phyloP scores from a whole-genome alignment of 2,329 filamentous ascomycete species.

The Reticulascus tulasneorum region DNA sequence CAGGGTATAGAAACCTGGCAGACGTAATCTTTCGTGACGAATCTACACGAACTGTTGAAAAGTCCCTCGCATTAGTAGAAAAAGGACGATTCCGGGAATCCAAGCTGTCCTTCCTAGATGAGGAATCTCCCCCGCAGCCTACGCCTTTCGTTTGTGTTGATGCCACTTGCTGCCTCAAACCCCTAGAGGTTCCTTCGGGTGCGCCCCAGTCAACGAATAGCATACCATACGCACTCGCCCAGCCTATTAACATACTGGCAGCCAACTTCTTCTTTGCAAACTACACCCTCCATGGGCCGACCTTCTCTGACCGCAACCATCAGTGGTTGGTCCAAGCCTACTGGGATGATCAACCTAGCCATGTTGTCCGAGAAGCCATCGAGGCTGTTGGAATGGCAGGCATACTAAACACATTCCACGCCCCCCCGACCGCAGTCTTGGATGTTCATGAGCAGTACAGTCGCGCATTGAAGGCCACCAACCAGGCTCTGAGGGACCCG shows the following conservation, averaged over 20 bases:
- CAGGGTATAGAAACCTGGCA: conserved; percentile 20
- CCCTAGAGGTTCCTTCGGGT: no score
- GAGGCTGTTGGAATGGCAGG: conserved; percentile 23
- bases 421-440: no score
- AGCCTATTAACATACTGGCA: conserved; percentile 14
- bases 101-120: no score
- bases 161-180: no score
- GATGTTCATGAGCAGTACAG: conserved; percentile 14
- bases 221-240: no score
- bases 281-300: conserved; percentile 16
- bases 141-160: no score
- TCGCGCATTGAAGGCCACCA: conserved; percentile 11
- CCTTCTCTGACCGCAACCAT: conserved; percentile 13
- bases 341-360: not conserved
- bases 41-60: conserved; percentile 14
- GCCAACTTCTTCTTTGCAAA: conserved; percentile 20
- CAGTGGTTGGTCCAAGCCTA: conserved; percentile 17
- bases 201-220: no score
- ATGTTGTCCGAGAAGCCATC: conserved; percentile 15
- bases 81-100: no score
- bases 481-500: conserved; percentile 12
- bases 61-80: no score
- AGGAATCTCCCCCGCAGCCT: no score
- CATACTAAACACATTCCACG: conserved; percentile 18
- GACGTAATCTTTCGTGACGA: conserved; percentile 22